A percentile compares a stretch with the other conserved stretches of the same genome.
Evolutionary conservation across 768 basidiomycete species (phyloP).

Genomic region (Auriscalpium orientale): DNA sequence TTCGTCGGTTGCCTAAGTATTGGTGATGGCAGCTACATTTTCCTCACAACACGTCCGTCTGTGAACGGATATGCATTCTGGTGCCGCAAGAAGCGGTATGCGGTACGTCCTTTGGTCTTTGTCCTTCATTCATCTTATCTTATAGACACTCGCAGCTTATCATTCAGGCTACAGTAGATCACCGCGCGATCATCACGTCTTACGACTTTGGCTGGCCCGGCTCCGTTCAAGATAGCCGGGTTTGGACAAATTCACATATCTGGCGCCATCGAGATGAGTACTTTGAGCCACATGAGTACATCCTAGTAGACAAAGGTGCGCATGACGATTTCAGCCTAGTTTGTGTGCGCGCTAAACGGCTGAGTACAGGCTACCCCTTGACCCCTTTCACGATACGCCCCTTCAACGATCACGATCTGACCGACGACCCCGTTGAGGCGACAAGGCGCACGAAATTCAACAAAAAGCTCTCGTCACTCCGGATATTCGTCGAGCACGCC

Average conservation of each 20-base stretch:
- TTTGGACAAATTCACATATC: constrained; percentile 17
- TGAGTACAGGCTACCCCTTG: constrained; percentile 2
- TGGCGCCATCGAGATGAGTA: constrained; percentile 10
- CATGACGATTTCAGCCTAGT: neutral
- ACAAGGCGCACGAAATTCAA: constrained; percentile 13
- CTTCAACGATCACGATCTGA: constrained; percentile 1
- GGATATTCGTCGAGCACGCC: constrained; percentile 22
- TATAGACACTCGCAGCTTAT: constrained; percentile 5
- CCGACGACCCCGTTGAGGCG: neutral
- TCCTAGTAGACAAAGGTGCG: constrained; percentile 14
- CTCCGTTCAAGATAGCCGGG: constrained; percentile 11
- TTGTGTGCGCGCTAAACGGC: neutral
- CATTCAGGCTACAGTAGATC: constrained; percentile 18
- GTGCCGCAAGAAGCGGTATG: constrained; percentile 17
- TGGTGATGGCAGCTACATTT: constrained; percentile 17
- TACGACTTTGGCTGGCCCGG: constrained; percentile 21
- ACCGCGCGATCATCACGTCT: constrained; percentile 10
- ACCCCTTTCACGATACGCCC: constrained; percentile 3
- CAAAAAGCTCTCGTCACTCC: constrained; percentile 12
- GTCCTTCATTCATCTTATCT: neutral
- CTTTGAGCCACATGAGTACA: constrained; percentile 13
- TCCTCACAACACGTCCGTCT: constrained; percentile 12
- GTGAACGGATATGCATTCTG: constrained; percentile 10
- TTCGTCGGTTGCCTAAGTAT: constrained; percentile 19
- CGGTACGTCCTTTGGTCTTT: constrained; percentile 5